These are phyloP conservation scores for Kurtzmaniella quercitrusa DNA, from an alignment of 1,139 yeast genomes.

Conservation along the genomic window DNA sequence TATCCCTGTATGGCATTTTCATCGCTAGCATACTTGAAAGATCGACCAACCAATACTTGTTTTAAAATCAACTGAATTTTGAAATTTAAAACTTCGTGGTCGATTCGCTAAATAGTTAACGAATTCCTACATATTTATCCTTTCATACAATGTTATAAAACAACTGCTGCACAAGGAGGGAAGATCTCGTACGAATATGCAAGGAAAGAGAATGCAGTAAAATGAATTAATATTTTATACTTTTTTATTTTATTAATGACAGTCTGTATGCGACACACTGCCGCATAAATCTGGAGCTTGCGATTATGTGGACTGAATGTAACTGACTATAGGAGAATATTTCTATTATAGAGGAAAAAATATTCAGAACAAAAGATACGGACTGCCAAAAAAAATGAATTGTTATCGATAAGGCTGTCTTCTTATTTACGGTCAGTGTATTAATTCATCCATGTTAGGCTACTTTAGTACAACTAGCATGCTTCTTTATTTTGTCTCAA, in stretches of 20 bases:
- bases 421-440: too few relatives aligned
- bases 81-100: background rate
- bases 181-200: conserved; percentile 4
- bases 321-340: too few relatives aligned
- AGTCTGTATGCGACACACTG: background rate
- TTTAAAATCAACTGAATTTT: background rate
- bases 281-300: background rate
- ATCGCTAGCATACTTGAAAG: background rate
- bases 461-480: background rate
- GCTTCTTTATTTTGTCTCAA: background rate
- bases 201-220: conserved; percentile 4
- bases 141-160: background rate
- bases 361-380: too few relatives aligned
- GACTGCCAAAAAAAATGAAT: too few relatives aligned
- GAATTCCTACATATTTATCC: background rate
- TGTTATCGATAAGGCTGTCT: too few relatives aligned
- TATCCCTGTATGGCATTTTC: background rate
- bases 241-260: background rate
- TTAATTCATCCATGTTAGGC: background rate
- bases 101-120: conserved; percentile 2
- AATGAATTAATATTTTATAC: background rate
- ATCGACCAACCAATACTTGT: background rate
- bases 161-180: conserved; percentile 1
- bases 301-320: too few relatives aligned
- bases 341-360: too few relatives aligned